A percentile compares a stretch with the other conserved stretches of the same genome.
Evolutionary conservation across 129 eudicot genomes (phyloP).

Genomic region (carrot (Daucus carota)): DH1_v3.0 NC_030383.2:46985001-46985500

Average conservation of each 20-base stretch:
- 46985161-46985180: background rate
- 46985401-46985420: background rate
- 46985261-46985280: background rate
- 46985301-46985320: background rate
- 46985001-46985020: background rate
- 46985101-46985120: background rate
- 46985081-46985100: background rate
- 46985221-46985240: background rate
- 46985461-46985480: background rate
- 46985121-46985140: background rate
- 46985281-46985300: background rate
- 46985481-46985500: background rate
- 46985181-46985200: background rate
- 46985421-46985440: background rate
- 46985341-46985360: background rate
- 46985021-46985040: background rate
- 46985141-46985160: background rate
- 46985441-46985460: background rate
- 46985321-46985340: background rate
- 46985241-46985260: background rate
- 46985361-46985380: background rate
- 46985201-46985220: background rate
- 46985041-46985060: background rate
- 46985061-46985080: background rate
- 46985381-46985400: background rate